Percentiles rank a stretch among this genome's conserved stretches.
Evolutionary conservation across 345 rosid genomes (phyloP).

Genomic region (Acer campestre): DNA sequence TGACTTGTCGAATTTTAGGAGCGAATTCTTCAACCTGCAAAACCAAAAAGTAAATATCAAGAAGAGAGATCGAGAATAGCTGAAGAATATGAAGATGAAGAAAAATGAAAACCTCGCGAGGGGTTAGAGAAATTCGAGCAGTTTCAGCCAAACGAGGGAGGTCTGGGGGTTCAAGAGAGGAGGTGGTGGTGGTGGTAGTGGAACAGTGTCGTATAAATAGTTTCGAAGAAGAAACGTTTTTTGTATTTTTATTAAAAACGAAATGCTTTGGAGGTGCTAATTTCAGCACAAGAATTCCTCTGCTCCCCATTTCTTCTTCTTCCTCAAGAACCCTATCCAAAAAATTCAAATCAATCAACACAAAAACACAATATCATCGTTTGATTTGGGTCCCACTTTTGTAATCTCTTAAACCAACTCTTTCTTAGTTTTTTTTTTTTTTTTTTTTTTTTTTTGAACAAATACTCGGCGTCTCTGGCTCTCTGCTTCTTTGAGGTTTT

Average conservation of each 20-base stretch:
- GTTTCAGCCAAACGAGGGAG: slow-evolving; percentile 68
- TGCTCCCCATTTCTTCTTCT: slow-evolving; percentile 1
- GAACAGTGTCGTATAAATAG: slow-evolving; percentile 34
- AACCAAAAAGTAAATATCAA: neutral
- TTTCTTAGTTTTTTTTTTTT: no score
- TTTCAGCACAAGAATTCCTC: slow-evolving; percentile 26
- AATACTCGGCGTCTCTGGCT: no score
- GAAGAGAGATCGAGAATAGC: neutral
- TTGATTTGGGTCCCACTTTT: neutral
- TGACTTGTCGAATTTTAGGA: slow-evolving; percentile 69
- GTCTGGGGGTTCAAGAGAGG: slow-evolving; percentile 69
- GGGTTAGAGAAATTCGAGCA: slow-evolving; percentile 79
- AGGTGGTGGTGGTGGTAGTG: slow-evolving; percentile 29
- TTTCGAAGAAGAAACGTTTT: slow-evolving; percentile 5
- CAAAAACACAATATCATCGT: neutral
- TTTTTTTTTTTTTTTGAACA: no score
- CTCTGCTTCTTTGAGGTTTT: no score
- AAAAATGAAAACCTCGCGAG: slow-evolving; percentile 47
- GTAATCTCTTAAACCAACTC: no score
- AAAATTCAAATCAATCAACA: neutral
- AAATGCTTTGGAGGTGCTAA: slow-evolving; percentile 19
- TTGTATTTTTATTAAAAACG: neutral
- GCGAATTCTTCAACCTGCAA: slow-evolving; percentile 63
- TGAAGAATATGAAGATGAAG: neutral
- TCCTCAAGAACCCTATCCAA: neutral